Evolutionary conservation across 768 basidiomycete species (phyloP), one percentile per base, ranked within the genome.

Genomic region (Suillus cothurnatus): DNA sequence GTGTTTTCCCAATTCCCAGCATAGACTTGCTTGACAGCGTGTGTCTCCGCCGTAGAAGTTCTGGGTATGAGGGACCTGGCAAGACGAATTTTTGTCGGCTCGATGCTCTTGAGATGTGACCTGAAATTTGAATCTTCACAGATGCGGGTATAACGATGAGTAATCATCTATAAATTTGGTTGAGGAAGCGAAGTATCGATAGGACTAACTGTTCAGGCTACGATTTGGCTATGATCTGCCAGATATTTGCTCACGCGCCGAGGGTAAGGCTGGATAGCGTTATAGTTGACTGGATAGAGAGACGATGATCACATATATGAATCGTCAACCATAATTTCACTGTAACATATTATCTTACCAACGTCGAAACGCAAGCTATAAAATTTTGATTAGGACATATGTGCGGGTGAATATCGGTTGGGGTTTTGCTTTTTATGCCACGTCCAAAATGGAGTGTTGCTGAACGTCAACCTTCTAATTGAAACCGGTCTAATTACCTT

Each of bases 201-300:
- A 55, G 53, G 53, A 34, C 53, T 55, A 55, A 55, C 31, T 55
- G 31, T 55, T 55, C 21, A 55, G 53, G 53, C 53, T 55, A 55
- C 47, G 47, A 23, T 49, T 6, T 50, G 23, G 49, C 21, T 28
- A 52, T 26, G 19, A 53, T 53, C 19, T 55, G 11, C 19, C 12
- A 19, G 19, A 31, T 53, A 28, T 31, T 19, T 32, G 31, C 28
- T 19, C 52, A 53, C 17, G 52, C 28, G 19, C 26, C 50, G 3
- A 52, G 26, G 7, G 50, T 8, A 17, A 28, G 7, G 15, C 47
- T 28, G 28, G 4, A 3, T 31, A 49, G 14, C 12, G 14, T 49
- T 49, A 15, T 49, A 52, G 28, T 28, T 28, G 17, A 28, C 21
- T 31, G 28, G 2, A 19, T 31, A 28, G 28, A 50, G 4, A 19